Percentiles rank a stretch among this genome's conserved stretches.
phyloP scores from a whole-genome alignment of 495 filamentous ascomycete genomes.

The Penicillium coprophilum region DNA sequence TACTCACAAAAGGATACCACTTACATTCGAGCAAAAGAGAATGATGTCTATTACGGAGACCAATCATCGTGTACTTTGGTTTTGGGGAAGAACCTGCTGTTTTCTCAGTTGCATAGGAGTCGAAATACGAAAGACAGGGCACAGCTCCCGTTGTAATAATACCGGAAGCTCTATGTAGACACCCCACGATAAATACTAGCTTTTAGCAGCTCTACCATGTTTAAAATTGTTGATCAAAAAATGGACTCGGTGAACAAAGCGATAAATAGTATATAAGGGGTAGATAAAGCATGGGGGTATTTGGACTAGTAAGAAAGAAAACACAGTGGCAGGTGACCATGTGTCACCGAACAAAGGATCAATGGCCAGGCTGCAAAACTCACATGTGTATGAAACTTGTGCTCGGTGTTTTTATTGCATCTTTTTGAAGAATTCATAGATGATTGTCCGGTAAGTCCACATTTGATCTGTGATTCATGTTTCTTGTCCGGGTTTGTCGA shows the following conservation, averaged over 20 bases:
- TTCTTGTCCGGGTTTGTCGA: no score
- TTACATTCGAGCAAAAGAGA: not conserved
- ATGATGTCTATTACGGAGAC: not conserved
- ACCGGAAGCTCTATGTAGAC: not conserved
- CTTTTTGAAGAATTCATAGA: no score
- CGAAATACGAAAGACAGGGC: not conserved
- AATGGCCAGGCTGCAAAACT: not conserved
- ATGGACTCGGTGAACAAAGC: not conserved
- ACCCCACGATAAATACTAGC: not conserved
- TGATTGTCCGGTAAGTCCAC: no score
- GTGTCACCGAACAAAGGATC: not conserved
- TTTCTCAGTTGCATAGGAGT: not conserved
- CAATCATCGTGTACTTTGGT: not conserved
- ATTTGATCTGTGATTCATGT: no score
- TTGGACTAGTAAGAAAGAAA: not conserved
- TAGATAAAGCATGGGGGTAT: not conserved
- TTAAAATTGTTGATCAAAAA: not conserved
- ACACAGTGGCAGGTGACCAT: not conserved
- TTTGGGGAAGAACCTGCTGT: not conserved
- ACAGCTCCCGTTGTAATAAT: not conserved
- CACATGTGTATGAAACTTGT: no score
- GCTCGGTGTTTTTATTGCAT: no score
- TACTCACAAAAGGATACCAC: not conserved
- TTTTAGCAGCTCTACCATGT: not conserved
- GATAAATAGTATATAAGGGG: not conserved